Conservation (phyloP, 1,284 basidiomycete genomes). For the Pseudozyma sp. region DNA sequence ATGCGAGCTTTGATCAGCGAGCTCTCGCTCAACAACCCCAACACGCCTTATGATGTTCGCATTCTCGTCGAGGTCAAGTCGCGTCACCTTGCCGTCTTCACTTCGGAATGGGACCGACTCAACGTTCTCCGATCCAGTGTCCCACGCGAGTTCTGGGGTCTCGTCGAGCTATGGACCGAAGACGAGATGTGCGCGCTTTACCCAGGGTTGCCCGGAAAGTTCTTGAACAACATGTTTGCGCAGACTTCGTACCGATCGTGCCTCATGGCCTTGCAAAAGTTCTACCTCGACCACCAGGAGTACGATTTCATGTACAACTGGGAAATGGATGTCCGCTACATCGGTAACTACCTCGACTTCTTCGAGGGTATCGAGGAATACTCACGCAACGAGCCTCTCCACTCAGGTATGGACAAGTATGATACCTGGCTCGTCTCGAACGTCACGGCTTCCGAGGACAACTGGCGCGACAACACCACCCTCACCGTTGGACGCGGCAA, state of each 20-base stretch:
- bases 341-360: constrained; percentile 68
- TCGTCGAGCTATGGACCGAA: constrained; percentile 69
- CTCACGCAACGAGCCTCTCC: constrained; percentile 64
- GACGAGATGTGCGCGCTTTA: constrained; percentile 68
- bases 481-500: constrained; percentile 56
- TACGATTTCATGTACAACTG: constrained; percentile 69
- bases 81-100: constrained; percentile 65
- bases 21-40: constrained; percentile 68
- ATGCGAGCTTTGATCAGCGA: constrained; percentile 68
- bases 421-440: constrained; percentile 67
- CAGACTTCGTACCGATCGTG: constrained; percentile 69
- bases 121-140: constrained; percentile 65
- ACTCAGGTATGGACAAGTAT: constrained; percentile 68
- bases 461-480: constrained; percentile 60
- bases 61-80: constrained; percentile 69
- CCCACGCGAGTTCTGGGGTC: constrained; percentile 68
- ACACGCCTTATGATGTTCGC: constrained; percentile 67
- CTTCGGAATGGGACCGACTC: constrained; percentile 68
- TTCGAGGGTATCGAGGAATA: constrained; percentile 68
- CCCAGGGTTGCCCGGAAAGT: constrained; percentile 66
- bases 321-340: constrained; percentile 69
- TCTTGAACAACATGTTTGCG: constrained; percentile 68
- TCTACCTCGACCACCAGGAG: constrained; percentile 68
- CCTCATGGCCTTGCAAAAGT: constrained; percentile 68
- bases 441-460: constrained; percentile 62